A percentile compares a stretch with the other conserved stretches of the same genome.
phyloP scores from a whole-genome alignment of 805 yeast genomes.

The Pachysolen tannophilus region DNA sequence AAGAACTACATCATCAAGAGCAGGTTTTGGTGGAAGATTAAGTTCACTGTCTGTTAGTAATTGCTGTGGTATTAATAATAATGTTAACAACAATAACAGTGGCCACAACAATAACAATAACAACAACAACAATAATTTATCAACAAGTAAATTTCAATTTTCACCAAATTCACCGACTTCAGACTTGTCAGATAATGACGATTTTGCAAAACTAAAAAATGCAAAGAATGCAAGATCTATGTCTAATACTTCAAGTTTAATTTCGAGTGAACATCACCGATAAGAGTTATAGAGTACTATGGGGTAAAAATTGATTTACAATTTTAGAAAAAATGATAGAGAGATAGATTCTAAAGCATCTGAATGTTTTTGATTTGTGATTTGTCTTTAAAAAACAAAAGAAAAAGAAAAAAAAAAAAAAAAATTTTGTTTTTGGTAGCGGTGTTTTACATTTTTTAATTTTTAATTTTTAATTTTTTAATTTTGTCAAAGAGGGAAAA shows the following conservation, averaged over 20 bases:
- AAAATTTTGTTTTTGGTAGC: no score
- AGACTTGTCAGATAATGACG: constrained; percentile 8
- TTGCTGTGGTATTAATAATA: background rate
- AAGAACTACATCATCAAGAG: constrained; percentile 3
- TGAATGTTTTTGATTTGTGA: no score
- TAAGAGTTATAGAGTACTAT: no score
- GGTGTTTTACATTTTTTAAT: no score
- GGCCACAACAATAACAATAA: constrained; percentile 3
- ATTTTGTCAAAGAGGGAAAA: no score
- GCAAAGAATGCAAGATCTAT: background rate
- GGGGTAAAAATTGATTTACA: no score
- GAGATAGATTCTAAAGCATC: no score
- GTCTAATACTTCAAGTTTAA: constrained; percentile 1
- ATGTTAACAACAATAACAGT: background rate
- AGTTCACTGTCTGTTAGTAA: background rate
- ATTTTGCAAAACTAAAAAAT: constrained; percentile 1
- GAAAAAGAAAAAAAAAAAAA: no score
- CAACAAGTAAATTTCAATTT: constrained; percentile 4
- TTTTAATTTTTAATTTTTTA: no score
- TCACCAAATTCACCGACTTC: constrained; percentile 9
- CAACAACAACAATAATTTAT: background rate
- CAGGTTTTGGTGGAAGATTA: background rate
- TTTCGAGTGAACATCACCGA: no score
- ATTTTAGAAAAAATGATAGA: no score
- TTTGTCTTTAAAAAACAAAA: no score